Evolutionary conservation across 2,329 filamentous ascomycete species (phyloP), one percentile per base, ranked within the genome.

Genomic region (Fusarium camptoceras): DNA sequence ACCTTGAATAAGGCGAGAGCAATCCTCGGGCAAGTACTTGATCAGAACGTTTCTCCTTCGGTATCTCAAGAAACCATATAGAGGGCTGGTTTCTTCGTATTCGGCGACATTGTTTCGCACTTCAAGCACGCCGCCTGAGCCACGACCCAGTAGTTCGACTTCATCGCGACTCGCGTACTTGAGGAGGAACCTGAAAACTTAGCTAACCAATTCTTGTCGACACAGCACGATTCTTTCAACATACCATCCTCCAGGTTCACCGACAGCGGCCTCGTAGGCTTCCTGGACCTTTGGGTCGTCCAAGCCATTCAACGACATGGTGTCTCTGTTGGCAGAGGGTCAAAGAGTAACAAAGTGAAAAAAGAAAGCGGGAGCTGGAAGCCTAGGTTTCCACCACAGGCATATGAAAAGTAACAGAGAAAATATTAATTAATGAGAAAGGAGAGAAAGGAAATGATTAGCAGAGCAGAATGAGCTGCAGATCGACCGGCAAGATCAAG

Each of bases 301-400:
- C 82, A 98, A 87, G 72, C 96, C 96, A 89, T 97, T 97, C 82
- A 98, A 87, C 85, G 95, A 98, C 95, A 98, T 98, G 66, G 59
- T 73, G 80, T 79, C 63, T 74, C 62, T 42, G 57, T 64, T 46
- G 65, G 50, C 60, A 56, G 64, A 55, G 60, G 58, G 57, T 72
- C 54, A 54, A 44, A 42, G 49, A 61, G 41, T 57, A 42, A 58
- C 37, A 65, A 65, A 47, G 39, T 37, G 43, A 53, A 39, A 31
- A 53, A 58, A 31, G 24, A 39, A 48, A 49, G 30, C 37, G 42
- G 24, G 47, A 65, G 54, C 46, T 66, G 42, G 28, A 60, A 30
- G 28, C 61, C 56, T 47, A 50, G 47, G 47, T 43, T 51, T 28
- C 41, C 24, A 44, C 57, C 42, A 34, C 42, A 34, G 42, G 44